A percentile compares a stretch with the other conserved stretches of the same genome.
Evolutionary conservation across 805 yeast genomes (phyloP).

Genomic region (Candida fluviatilis): DNA sequence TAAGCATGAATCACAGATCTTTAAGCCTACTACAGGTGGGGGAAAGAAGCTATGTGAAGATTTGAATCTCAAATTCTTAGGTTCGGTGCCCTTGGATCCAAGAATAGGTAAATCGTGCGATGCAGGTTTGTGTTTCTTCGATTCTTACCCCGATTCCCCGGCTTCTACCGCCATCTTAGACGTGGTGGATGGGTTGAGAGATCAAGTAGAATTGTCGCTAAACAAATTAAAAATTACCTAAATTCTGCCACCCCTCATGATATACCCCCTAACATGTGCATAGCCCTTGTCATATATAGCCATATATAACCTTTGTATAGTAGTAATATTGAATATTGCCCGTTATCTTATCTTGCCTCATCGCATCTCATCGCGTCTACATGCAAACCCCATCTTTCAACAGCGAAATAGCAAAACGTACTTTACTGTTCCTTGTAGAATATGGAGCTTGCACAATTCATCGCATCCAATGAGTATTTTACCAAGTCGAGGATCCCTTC

Average conservation of each 20-base stretch:
- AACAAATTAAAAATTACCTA: slow-evolving; percentile 11
- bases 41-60: slow-evolving; percentile 83
- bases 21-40: slow-evolving; percentile 96
- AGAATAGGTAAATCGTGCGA: slow-evolving; percentile 90
- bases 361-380: not conserved
- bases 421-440: too few relatives aligned
- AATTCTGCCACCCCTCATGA: too few relatives aligned
- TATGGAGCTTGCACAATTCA: slow-evolving; percentile 11
- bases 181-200: slow-evolving; percentile 72
- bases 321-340: not conserved
- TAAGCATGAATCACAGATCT: slow-evolving; percentile 83
- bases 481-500: slow-evolving; percentile 28
- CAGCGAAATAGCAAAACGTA: too few relatives aligned
- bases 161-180: slow-evolving; percentile 82
- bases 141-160: slow-evolving; percentile 84
- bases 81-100: slow-evolving; percentile 94
- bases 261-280: too few relatives aligned
- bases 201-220: slow-evolving; percentile 39
- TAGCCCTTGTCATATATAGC: too few relatives aligned
- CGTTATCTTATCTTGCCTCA: too few relatives aligned
- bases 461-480: slow-evolving; percentile 17
- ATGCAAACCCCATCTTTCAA: not conserved
- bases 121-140: slow-evolving; percentile 78
- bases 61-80: slow-evolving; percentile 71
- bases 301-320: not conserved